Percentiles rank a stretch among this genome's conserved stretches.
phyloP scores from a whole-genome alignment of 2,329 filamentous ascomycete species.

The Colletotrichum horii region DNA sequence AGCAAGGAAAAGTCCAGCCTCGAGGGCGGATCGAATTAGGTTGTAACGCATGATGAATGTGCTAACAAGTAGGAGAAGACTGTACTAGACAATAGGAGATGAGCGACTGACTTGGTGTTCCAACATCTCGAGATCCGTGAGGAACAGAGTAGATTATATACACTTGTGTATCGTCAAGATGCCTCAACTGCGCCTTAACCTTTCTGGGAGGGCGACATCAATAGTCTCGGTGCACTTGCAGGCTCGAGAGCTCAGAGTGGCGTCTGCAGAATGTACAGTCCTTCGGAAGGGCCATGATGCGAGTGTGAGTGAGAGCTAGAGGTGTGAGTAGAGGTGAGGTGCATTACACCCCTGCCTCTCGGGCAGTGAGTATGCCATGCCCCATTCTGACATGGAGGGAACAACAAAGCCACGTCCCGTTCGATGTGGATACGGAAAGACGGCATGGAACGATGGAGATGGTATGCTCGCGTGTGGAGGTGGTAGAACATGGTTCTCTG shows the following conservation, averaged over 20 bases:
- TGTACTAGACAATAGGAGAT: not conserved
- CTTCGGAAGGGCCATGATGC: not conserved
- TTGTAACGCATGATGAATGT: not conserved
- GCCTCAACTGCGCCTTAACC: not conserved
- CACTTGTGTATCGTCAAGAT: not conserved
- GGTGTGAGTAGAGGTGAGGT: constrained; percentile 1
- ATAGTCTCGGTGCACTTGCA: constrained; percentile 16
- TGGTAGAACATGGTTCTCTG: constrained; percentile 1
- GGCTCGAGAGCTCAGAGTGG: not conserved
- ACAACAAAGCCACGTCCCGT: constrained; percentile 3
- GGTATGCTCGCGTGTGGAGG: not conserved
- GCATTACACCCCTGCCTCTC: not conserved
- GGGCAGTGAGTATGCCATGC: not conserved
- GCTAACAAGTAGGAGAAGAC: not conserved
- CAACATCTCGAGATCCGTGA: not conserved
- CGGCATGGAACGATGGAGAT: not conserved
- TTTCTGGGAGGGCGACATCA: not conserved
- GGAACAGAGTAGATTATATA: constrained; percentile 7
- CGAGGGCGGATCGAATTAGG: not conserved
- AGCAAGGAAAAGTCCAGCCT: constrained; percentile 3
- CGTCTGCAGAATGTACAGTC: not conserved
- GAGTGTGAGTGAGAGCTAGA: constrained; percentile 16
- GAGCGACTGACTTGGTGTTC: constrained; percentile 11
- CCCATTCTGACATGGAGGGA: constrained; percentile 18
- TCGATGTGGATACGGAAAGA: not conserved